These are phyloP conservation scores for Mortierella hygrophila DNA, from an alignment of 192 early-diverging fungal species.

Conservation along the genomic window DNA sequence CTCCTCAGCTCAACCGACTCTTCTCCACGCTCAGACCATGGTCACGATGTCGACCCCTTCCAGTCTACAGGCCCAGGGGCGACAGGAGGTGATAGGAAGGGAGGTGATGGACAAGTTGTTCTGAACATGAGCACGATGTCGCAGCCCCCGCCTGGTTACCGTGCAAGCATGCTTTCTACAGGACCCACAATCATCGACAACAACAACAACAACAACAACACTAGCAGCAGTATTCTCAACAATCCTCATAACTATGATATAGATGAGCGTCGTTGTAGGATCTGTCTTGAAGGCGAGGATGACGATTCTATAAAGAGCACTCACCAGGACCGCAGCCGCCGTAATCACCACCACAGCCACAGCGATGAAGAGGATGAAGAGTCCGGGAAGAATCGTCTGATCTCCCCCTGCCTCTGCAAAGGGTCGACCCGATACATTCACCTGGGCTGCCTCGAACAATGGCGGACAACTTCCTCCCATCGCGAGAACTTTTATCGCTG, in stretches of 20 bases:
- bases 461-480: conserved; percentile 22
- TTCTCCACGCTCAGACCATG: conserved; percentile 1
- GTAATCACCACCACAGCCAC: neutral
- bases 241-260: neutral
- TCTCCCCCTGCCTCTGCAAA: conserved; percentile 50
- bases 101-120: neutral
- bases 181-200: neutral
- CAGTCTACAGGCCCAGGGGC: neutral
- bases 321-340: conserved; percentile 19
- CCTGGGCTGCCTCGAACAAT: conserved; percentile 35
- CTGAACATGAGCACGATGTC: neutral
- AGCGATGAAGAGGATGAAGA: conserved; percentile 14
- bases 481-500: conserved; percentile 20
- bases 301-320: conserved; percentile 5
- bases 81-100: neutral
- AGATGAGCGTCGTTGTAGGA: conserved; percentile 39
- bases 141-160: neutral
- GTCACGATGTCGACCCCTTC: neutral
- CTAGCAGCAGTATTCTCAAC: neutral
- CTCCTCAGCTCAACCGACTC: neutral
- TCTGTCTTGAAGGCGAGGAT: conserved; percentile 45
- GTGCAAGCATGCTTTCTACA: neutral
- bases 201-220: neutral
- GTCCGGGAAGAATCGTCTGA: conserved; percentile 10
- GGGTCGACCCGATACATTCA: conserved; percentile 44